phyloP scores from a whole-genome alignment of 345 rosid genomes.

The Hypericum androsaemum region DNA sequence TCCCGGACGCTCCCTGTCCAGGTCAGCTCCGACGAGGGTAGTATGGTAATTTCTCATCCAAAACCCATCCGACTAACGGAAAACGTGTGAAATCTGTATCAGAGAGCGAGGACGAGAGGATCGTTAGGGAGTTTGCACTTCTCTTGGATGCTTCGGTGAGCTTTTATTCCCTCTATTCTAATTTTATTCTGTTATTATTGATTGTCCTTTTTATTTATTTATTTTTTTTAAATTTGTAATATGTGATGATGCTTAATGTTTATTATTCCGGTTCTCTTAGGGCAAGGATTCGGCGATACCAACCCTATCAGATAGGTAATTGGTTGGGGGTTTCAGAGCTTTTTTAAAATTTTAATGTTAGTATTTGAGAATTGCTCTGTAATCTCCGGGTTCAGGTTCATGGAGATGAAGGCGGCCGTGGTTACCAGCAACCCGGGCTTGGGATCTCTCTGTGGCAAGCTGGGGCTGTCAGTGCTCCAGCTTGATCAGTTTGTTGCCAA shows the following conservation, averaged over 20 bases:
- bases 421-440: slow-evolving; percentile 35
- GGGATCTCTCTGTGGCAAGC: slow-evolving; percentile 42
- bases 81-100: background rate
- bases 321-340: too few relatives aligned
- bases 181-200: background rate
- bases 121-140: slow-evolving; percentile 55
- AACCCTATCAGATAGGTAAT: slow-evolving; percentile 54
- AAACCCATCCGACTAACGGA: background rate
- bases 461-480: slow-evolving; percentile 41
- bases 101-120: slow-evolving; percentile 78
- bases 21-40: slow-evolving; percentile 26
- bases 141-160: slow-evolving; percentile 65
- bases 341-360: slow-evolving; percentile 1
- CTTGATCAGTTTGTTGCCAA: slow-evolving; percentile 25
- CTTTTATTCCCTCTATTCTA: background rate
- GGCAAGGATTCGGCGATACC: slow-evolving; percentile 16
- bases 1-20: slow-evolving; percentile 66
- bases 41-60: background rate
- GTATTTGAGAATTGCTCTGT: background rate
- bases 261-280: slow-evolving; percentile 19
- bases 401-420: slow-evolving; percentile 75
- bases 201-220: background rate
- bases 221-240: slow-evolving; percentile 7
- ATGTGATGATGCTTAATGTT: slow-evolving; percentile 6
- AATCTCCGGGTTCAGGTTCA: slow-evolving; percentile 38